Evolutionary conservation across 192 early-diverging fungal species (phyloP).

Genomic region (Gigaspora rosea): DNA sequence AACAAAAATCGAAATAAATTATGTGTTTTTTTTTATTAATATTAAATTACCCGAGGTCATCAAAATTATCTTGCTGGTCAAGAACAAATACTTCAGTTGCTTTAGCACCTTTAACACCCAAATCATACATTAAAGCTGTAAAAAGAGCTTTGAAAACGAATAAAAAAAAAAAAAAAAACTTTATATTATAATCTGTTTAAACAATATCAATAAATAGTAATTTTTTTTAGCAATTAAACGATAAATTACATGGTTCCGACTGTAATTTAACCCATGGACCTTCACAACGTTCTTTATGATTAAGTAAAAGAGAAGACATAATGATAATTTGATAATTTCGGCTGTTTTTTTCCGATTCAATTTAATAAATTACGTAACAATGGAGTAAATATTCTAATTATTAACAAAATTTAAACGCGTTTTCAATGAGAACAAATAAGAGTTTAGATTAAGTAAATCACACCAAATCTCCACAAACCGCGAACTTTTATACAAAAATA

Average conservation of each 20-base stretch:
- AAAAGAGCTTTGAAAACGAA: slow-evolving; percentile 47
- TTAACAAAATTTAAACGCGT: too few relatives aligned
- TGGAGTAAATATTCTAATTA: too few relatives aligned
- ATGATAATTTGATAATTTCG: too few relatives aligned
- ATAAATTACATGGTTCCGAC: slow-evolving; percentile 57
- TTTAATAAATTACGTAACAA: too few relatives aligned
- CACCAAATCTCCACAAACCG: too few relatives aligned
- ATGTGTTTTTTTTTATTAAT: background rate
- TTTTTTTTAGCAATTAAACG: background rate
- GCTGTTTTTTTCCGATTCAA: too few relatives aligned
- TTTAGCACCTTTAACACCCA: slow-evolving; percentile 64
- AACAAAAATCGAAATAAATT: slow-evolving; percentile 7
- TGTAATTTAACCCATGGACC: slow-evolving; percentile 60
- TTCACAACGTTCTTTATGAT: background rate
- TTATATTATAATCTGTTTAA: background rate
- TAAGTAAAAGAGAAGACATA: slow-evolving; percentile 12
- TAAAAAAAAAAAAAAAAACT: background rate
- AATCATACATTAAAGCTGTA: slow-evolving; percentile 63
- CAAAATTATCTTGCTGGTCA: slow-evolving; percentile 41
- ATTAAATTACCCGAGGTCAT: slow-evolving; percentile 29
- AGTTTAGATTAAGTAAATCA: too few relatives aligned
- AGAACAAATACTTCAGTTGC: slow-evolving; percentile 63
- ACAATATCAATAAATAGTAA: background rate
- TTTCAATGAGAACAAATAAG: too few relatives aligned
- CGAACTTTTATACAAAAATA: too few relatives aligned